Conservation (phyloP, 441 rosid species). For the Adansonia rubrostipa region DNA sequence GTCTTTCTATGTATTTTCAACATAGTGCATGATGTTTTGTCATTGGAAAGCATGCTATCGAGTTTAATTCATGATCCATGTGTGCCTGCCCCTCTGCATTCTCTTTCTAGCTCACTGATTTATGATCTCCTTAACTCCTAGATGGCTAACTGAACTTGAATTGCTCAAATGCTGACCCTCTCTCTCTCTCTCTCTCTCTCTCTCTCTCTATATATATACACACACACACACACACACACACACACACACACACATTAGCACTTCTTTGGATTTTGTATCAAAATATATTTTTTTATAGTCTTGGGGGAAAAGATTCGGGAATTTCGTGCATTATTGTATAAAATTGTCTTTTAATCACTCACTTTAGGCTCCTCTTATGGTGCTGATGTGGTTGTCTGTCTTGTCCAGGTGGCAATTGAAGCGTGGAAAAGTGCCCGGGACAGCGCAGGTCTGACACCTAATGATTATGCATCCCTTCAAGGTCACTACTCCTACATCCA, state of each 20-base stretch:
- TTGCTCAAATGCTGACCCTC: constrained; percentile 12
- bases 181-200: background rate
- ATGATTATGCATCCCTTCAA: constrained; percentile 52
- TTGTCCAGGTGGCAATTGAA: constrained; percentile 48
- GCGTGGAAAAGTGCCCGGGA: constrained; percentile 58
- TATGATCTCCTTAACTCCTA: constrained; percentile 1
- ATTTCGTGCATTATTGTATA: background rate
- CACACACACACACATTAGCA: background rate
- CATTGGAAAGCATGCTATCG: constrained; percentile 8
- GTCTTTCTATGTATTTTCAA: constrained; percentile 13
- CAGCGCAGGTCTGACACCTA: constrained; percentile 52
- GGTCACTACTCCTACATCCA: constrained; percentile 51
- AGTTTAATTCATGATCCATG: background rate
- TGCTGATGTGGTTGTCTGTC: constrained; percentile 22
- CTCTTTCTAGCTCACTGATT: constrained; percentile 9
- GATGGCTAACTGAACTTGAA: constrained; percentile 1
- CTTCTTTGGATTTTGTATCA: background rate
- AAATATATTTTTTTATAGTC: background rate
- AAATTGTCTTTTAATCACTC: background rate
- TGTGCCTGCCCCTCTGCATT: background rate
- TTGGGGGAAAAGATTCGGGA: background rate
- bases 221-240: background rate
- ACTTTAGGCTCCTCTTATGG: constrained; percentile 1
- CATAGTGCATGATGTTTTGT: background rate
- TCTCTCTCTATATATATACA: no score